Evolutionary conservation across 176 grass and related monocot species (phyloP), one percentile per base, ranked within the genome.

Genomic region (Chrysopogon serrulatus): DNA sequence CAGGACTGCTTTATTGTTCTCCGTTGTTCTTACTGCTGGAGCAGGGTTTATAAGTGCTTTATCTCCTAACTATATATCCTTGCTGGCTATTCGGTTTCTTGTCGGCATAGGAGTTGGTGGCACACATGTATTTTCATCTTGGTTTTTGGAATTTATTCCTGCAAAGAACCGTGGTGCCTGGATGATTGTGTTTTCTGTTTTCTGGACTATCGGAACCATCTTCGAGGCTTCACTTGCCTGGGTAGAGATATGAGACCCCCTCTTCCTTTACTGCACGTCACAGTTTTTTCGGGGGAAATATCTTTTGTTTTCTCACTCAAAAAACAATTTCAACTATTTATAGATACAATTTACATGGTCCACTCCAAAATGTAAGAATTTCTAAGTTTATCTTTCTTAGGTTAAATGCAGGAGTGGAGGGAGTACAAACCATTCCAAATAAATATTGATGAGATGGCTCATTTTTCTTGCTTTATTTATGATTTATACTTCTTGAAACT

Each of bases 61-160:
- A 6, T 89, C 93, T 47, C 93, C 93, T 1, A 95, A 90, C 63
- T 95, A 95, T 37, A 67, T 68, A 36, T 92, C 74, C 18, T 68
- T 95, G 77, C 3, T 95, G 16, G 68, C 73, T 10, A 35, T 91
- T 56, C 90, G 93, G 41, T 95, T 95, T 74, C 18, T 88, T 6
- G 93, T 95, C 28, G 90, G 93, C 32, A 34, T 92, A 6, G 93
- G 93, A 68, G 76, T 95, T 45, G 87, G 93, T 3, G 93, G 90
- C 10, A 85, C 62, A 5, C 90, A 87, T 36, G 93, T 90, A 18
- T 87, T 95, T 65, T 61, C 85, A 43, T 92, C 93, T 83, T 95
- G 93, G 93, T 95, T 95, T 83, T 75, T 95, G 42, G 93, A 95
- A 71, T 95, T 95, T 42, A 71, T 95, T 78, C 90, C 93, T 76